Evolutionary conservation across 2,329 filamentous ascomycete species (phyloP).

Genomic region (Nigrograna mackinnonii): DNA sequence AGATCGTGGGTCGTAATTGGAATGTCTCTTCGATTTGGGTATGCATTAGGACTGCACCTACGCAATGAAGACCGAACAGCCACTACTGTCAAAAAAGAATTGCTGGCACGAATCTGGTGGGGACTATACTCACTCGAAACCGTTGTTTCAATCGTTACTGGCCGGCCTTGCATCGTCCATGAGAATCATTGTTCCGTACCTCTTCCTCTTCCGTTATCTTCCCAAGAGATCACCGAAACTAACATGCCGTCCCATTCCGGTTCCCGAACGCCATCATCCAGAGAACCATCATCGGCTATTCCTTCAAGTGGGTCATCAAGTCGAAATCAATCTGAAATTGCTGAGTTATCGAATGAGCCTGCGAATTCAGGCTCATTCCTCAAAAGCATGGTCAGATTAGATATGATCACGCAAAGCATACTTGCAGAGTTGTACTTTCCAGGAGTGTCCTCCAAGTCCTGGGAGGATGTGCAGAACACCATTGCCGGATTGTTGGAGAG

Average conservation of each 20-base stretch:
- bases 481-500: conserved; percentile 30
- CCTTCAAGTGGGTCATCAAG: background rate
- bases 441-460: conserved; percentile 28
- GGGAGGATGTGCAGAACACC: conserved; percentile 35
- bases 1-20: conserved; percentile 44
- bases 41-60: conserved; percentile 40
- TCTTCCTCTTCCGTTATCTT: conserved; percentile 31
- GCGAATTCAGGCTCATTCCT: conserved; percentile 25
- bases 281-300: conserved; percentile 1
- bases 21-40: conserved; percentile 38
- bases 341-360: too few relatives aligned
- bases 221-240: conserved; percentile 23
- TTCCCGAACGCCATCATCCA: background rate
- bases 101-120: conserved; percentile 44
- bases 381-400: conserved; percentile 20
- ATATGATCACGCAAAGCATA: conserved; percentile 31
- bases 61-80: conserved; percentile 32
- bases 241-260: conserved; percentile 12
- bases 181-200: conserved; percentile 33
- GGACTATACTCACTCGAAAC: conserved; percentile 41
- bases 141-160: conserved; percentile 39
- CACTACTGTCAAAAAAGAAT: conserved; percentile 32
- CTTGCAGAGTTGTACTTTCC: conserved; percentile 38
- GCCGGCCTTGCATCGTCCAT: conserved; percentile 36
- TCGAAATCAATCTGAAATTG: background rate